phyloP scores from a whole-genome alignment of 768 basidiomycete species.

The Termitomyces sp. region DNA sequence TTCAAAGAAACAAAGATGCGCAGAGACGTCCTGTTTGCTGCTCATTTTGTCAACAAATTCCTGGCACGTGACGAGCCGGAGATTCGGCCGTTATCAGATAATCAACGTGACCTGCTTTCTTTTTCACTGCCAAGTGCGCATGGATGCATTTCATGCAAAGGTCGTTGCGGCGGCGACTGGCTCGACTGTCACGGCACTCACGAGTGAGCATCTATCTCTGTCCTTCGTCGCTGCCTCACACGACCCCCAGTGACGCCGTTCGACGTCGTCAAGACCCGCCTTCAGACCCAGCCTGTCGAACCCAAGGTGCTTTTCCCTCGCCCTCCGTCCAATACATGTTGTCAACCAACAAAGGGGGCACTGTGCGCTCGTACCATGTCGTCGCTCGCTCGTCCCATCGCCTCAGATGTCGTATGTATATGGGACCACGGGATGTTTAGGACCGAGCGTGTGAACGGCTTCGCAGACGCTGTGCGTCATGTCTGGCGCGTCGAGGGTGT shows the following conservation, averaged over 20 bases:
- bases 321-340: constrained; percentile 55
- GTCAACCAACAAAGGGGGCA: constrained; percentile 53
- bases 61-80: constrained; percentile 13
- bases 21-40: constrained; percentile 3
- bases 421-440: constrained; percentile 71
- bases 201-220: constrained; percentile 46
- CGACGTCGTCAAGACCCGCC: constrained; percentile 93
- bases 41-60: constrained; percentile 14
- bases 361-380: constrained; percentile 75
- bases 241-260: constrained; percentile 90
- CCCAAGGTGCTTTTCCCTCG: constrained; percentile 45
- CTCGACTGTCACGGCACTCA: constrained; percentile 75
- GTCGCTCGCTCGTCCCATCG: constrained; percentile 53
- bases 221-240: background rate
- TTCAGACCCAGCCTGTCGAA: constrained; percentile 83
- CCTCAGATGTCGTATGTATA: constrained; percentile 66
- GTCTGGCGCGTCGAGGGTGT: constrained; percentile 80
- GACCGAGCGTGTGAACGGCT: constrained; percentile 74
- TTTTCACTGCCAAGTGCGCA: constrained; percentile 19
- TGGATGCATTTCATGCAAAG: constrained; percentile 78
- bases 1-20: background rate
- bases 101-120: constrained; percentile 6
- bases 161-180: constrained; percentile 75
- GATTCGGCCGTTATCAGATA: constrained; percentile 28
- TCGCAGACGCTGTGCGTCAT: constrained; percentile 76